Percentiles rank a stretch among this genome's conserved stretches.
Evolutionary conservation across 2,329 filamentous ascomycete species (phyloP).

Genomic region (Penicillium sp.): DNA sequence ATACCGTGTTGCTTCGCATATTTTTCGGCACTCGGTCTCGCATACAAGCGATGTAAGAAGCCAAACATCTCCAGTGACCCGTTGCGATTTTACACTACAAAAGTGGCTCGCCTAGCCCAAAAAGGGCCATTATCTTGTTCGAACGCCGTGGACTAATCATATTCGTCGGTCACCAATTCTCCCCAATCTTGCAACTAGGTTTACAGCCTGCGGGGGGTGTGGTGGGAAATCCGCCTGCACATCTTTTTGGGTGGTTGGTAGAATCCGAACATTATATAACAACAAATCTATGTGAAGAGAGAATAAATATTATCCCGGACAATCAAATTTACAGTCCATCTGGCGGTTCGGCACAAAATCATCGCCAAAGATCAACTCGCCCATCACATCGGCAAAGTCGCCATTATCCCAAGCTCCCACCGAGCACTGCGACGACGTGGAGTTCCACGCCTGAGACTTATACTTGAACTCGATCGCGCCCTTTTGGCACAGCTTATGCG

Average conservation of each 20-base stretch:
- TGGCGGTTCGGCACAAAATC: background rate
- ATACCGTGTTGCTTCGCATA: conserved; percentile 51
- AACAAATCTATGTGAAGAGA: too few relatives aligned
- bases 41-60: conserved; percentile 7
- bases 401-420: background rate
- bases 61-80: conserved; percentile 3
- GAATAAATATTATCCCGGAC: background rate
- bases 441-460: background rate
- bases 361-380: background rate
- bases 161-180: too few relatives aligned
- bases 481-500: background rate
- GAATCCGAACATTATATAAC: too few relatives aligned
- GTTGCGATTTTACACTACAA: too few relatives aligned
- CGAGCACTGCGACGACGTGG: background rate
- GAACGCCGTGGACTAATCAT: too few relatives aligned
- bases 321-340: background rate
- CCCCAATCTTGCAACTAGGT: too few relatives aligned
- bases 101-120: too few relatives aligned
- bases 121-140: too few relatives aligned
- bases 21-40: conserved; percentile 43
- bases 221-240: too few relatives aligned
- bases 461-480: background rate
- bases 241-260: too few relatives aligned
- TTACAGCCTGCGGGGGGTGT: too few relatives aligned
- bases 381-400: background rate